phyloP scores from a whole-genome alignment of 495 filamentous ascomycete species.

The Aspergillus mulundensis region DNA sequence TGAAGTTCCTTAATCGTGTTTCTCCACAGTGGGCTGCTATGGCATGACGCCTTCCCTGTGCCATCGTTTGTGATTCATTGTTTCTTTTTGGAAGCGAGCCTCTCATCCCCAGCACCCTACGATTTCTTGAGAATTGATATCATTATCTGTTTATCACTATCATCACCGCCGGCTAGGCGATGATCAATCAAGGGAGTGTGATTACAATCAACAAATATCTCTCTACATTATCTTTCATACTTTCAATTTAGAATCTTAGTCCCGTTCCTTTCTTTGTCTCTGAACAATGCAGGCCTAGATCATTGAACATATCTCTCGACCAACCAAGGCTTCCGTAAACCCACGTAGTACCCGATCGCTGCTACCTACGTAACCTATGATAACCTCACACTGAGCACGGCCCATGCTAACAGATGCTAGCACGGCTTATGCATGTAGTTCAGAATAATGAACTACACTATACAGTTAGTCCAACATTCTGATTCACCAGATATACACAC shows the following conservation, averaged over 20 bases:
- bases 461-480: no score
- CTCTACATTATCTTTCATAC: no score
- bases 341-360: no score
- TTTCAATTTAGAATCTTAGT: background rate
- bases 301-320: background rate
- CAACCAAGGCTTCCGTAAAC: no score
- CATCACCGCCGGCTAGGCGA: background rate
- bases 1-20: slow-evolving; percentile 55
- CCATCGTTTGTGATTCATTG: background rate
- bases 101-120: no score
- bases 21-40: slow-evolving; percentile 38
- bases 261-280: background rate
- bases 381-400: no score
- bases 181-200: background rate
- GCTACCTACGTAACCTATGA: no score
- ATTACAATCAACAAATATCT: background rate
- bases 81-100: background rate
- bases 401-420: no score
- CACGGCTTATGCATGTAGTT: no score
- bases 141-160: background rate
- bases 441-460: no score
- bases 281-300: background rate
- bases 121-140: no score
- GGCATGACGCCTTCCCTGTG: background rate
- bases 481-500: no score